These are phyloP conservation scores for Pyricularia pennisetigena DNA, from an alignment of 2,329 filamentous ascomycete genomes.

Conservation along the genomic window DNA sequence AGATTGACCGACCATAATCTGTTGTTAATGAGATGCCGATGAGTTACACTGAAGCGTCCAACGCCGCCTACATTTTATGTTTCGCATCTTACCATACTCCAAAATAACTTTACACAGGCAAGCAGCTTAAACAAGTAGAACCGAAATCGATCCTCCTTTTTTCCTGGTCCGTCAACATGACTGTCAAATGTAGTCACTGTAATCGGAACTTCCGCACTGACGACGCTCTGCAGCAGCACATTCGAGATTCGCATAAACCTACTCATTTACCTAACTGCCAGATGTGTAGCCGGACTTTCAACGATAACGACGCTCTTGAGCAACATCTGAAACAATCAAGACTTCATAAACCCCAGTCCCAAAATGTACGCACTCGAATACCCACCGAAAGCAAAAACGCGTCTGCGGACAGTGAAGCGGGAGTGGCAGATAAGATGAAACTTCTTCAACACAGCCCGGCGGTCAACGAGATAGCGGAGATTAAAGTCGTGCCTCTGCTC, in stretches of 20 bases:
- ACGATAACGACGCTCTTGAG: background rate
- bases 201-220: background rate
- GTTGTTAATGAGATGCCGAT: background rate
- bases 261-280: background rate
- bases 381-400: background rate
- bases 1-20: background rate
- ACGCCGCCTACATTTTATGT: background rate
- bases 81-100: background rate
- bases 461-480: constrained; percentile 1
- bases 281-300: background rate
- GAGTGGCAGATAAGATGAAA: background rate
- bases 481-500: background rate
- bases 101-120: background rate
- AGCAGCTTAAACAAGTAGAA: background rate
- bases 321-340: background rate
- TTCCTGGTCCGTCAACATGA: background rate
- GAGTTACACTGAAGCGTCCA: too few relatives aligned
- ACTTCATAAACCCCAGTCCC: background rate
- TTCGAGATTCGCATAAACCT: background rate
- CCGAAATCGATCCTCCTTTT: background rate
- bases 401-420: background rate
- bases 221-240: background rate
- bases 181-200: background rate
- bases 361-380: background rate
- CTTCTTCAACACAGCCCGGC: background rate